Percentiles rank a stretch among this genome's conserved stretches.
These are phyloP conservation scores for Pyronema domesticum DNA, from an alignment of 495 filamentous ascomycete species.

Conservation along the genomic window DNA sequence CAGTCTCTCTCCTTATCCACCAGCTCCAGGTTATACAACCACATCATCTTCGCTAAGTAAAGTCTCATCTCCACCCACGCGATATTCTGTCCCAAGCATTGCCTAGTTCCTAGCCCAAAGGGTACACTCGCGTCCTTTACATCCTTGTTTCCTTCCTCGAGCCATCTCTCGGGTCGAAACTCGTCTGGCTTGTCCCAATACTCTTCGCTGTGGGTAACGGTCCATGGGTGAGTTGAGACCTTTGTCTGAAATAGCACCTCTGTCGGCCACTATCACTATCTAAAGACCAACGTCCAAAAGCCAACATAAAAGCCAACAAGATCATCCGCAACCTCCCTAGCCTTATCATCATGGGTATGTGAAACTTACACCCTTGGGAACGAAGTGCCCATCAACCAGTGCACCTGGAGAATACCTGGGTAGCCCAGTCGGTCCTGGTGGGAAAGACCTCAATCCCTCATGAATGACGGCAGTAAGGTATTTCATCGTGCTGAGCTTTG, in stretches of 20 bases:
- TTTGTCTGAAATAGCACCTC: slow-evolving; percentile 12
- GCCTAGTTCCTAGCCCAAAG: slow-evolving; percentile 25
- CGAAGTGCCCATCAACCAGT: slow-evolving; percentile 29
- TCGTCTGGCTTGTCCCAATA: slow-evolving; percentile 33
- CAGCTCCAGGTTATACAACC: not conserved
- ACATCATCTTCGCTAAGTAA: not conserved
- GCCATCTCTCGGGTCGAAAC: slow-evolving; percentile 37
- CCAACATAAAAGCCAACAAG: no score
- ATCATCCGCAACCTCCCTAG: not conserved
- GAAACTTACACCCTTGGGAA: slow-evolving; percentile 26
- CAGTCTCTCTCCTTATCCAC: not conserved
- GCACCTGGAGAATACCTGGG: slow-evolving; percentile 32
- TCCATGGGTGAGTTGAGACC: slow-evolving; percentile 11
- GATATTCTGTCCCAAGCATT: slow-evolving; percentile 28
- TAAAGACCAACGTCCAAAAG: not conserved
- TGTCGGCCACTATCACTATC: slow-evolving; percentile 5
- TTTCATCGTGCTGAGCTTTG: slow-evolving; percentile 26
- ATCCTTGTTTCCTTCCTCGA: slow-evolving; percentile 21
- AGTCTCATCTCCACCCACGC: slow-evolving; percentile 1
- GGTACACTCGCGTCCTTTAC: slow-evolving; percentile 26
- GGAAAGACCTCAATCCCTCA: slow-evolving; percentile 40
- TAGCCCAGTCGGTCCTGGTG: slow-evolving; percentile 34
- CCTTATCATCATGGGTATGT: not conserved
- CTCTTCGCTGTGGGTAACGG: slow-evolving; percentile 17
- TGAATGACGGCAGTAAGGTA: slow-evolving; percentile 41